Conservation (phyloP, 192 early-diverging fungal species). For the Rhizophagus clarus region DNA sequence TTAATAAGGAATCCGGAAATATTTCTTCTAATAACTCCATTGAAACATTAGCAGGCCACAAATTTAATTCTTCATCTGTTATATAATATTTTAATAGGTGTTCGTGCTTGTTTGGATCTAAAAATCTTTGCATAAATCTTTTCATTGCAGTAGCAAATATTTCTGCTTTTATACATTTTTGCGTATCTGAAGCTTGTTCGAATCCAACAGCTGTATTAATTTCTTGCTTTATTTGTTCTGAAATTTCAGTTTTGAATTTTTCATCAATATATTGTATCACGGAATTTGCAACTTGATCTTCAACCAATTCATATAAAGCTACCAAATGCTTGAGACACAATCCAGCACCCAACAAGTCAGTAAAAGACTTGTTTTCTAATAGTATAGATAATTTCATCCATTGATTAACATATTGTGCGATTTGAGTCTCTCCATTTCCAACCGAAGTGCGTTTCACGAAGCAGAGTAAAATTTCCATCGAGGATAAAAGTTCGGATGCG, state of each 20-base stretch:
- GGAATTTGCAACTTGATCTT: conserved; percentile 26
- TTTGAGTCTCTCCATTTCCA: conserved; percentile 5
- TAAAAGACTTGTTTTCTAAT: conserved; percentile 4
- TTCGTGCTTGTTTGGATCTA: neutral
- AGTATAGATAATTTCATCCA: conserved; percentile 27
- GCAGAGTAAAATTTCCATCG: conserved; percentile 32
- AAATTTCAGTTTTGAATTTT: conserved; percentile 16
- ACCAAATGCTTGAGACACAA: conserved; percentile 28
- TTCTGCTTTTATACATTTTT: neutral
- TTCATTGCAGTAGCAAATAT: conserved; percentile 20
- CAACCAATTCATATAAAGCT: conserved; percentile 33
- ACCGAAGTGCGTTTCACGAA: conserved; percentile 24
- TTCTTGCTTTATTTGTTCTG: neutral
- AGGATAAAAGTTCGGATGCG: conserved; percentile 12
- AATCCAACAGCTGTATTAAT: neutral
- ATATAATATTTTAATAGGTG: neutral
- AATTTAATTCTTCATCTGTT: neutral
- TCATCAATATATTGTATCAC: conserved; percentile 2
- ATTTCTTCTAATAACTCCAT: neutral
- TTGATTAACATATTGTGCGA: conserved; percentile 17
- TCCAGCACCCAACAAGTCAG: neutral
- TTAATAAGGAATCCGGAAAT: neutral
- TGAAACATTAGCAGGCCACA: neutral
- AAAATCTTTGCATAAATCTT: conserved; percentile 27
- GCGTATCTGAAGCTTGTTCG: neutral